Percentiles rank a stretch among this genome's conserved stretches.
phyloP scores from a whole-genome alignment of 108 stramenopile species.

The Mediolabrus comicus region DNA sequence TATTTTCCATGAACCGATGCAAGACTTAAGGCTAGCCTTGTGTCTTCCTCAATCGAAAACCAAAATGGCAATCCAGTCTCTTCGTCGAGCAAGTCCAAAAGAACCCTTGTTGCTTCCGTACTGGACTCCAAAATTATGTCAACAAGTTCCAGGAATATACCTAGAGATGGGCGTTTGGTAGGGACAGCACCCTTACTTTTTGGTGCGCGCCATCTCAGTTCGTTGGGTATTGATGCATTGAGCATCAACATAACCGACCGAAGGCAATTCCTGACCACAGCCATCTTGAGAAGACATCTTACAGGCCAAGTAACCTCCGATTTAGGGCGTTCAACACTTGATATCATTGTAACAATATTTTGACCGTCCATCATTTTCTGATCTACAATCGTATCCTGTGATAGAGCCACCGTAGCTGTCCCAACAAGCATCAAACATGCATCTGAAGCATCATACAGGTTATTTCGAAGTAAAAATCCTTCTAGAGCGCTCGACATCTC shows the following conservation, averaged over 20 bases:
- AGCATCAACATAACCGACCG: conserved; percentile 57
- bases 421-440: conserved; percentile 71
- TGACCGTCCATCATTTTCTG: neutral
- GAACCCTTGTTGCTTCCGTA: conserved; percentile 40
- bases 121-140: conserved; percentile 57
- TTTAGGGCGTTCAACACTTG: conserved; percentile 22
- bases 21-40: conserved; percentile 54
- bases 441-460: conserved; percentile 61
- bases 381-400: conserved; percentile 24
- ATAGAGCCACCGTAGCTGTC: conserved; percentile 40
- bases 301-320: conserved; percentile 68
- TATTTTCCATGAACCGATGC: conserved; percentile 50
- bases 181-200: conserved; percentile 9
- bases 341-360: conserved; percentile 36
- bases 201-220: conserved; percentile 56
- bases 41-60: conserved; percentile 66
- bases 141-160: conserved; percentile 55
- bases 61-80: conserved; percentile 53
- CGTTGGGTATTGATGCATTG: conserved; percentile 77
- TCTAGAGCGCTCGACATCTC: conserved; percentile 62
- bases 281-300: conserved; percentile 62
- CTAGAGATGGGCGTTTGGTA: conserved; percentile 37
- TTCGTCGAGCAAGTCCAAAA: conserved; percentile 66
- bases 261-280: conserved; percentile 64
- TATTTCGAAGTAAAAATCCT: conserved; percentile 57